These are phyloP conservation scores for Claviceps sp. DNA, from an alignment of 2,329 filamentous ascomycete species.

Conservation along the genomic window DNA sequence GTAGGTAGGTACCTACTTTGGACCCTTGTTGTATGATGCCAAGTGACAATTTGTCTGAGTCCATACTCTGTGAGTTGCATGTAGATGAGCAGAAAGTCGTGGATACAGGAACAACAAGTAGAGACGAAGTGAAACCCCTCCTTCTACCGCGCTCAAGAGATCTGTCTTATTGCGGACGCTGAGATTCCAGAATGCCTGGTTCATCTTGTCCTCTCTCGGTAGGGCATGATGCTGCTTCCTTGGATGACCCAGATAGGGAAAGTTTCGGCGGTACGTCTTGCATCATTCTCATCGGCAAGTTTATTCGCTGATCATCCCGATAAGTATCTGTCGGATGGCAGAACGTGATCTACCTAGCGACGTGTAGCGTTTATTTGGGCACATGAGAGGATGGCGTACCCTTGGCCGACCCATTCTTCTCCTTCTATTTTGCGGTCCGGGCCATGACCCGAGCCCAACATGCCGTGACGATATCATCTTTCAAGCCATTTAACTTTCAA, in stretches of 20 bases:
- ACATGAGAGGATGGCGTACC: background rate
- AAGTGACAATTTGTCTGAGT: background rate
- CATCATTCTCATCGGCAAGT: background rate
- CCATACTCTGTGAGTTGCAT: background rate
- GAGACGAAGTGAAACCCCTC: no score
- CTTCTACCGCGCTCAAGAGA: no score
- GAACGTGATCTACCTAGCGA: background rate
- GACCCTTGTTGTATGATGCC: background rate
- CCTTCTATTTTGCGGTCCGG: background rate
- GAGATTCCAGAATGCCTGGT: background rate
- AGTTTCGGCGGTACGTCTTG: background rate
- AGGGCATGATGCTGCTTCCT: background rate
- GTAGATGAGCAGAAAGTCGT: no score
- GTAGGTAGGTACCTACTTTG: no score
- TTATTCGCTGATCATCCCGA: background rate
- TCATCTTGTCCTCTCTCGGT: background rate
- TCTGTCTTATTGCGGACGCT: background rate
- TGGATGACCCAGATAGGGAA: background rate
- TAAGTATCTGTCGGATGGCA: background rate
- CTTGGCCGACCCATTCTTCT: constrained; percentile 1
- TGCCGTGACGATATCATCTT: background rate
- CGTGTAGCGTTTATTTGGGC: background rate
- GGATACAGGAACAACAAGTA: no score
- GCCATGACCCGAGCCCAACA: background rate
- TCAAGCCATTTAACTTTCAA: background rate